These are phyloP conservation scores for Volvox reticuliferus DNA, from an alignment of 139 green algal species.

Conservation along the genomic window DNA sequence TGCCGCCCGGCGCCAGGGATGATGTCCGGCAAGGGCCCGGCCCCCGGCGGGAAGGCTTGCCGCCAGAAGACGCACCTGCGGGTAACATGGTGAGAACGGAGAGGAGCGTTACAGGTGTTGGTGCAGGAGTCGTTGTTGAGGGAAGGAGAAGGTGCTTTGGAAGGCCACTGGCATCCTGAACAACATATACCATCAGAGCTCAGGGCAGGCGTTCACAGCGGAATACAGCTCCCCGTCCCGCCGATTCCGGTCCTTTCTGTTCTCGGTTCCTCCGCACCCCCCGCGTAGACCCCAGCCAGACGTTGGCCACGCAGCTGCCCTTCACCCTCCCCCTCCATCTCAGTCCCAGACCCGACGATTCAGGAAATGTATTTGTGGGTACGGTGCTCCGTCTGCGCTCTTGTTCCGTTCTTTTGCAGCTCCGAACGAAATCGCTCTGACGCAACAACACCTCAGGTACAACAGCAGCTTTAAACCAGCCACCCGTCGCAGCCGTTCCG, in stretches of 20 bases:
- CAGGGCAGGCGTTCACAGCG: too few species aligned
- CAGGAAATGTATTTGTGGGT: too few species aligned
- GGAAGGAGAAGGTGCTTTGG: background rate
- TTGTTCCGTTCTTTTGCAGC: too few species aligned
- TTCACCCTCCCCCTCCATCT: too few species aligned
- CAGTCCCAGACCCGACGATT: too few species aligned
- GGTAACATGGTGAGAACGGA: background rate
- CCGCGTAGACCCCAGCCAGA: too few species aligned
- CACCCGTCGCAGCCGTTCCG: background rate
- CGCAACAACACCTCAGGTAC: slow-evolving; percentile 63
- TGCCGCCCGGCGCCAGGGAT: slow-evolving; percentile 30
- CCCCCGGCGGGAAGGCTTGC: slow-evolving; percentile 46
- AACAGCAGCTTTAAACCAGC: slow-evolving; percentile 77
- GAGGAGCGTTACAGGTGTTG: background rate
- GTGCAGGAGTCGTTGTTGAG: too few species aligned
- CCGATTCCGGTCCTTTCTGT: background rate
- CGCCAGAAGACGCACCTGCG: slow-evolving; percentile 43
- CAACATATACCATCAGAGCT: background rate
- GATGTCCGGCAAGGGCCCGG: slow-evolving; percentile 6
- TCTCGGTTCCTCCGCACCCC: background rate
- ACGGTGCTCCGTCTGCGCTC: too few species aligned
- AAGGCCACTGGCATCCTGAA: background rate
- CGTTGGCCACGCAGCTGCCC: too few species aligned
- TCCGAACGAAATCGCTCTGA: too few species aligned
- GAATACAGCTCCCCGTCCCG: background rate